These are phyloP conservation scores for Solanum stenotomum DNA, from an alignment of 257 asterid species.

Conservation along the genomic window DNA sequence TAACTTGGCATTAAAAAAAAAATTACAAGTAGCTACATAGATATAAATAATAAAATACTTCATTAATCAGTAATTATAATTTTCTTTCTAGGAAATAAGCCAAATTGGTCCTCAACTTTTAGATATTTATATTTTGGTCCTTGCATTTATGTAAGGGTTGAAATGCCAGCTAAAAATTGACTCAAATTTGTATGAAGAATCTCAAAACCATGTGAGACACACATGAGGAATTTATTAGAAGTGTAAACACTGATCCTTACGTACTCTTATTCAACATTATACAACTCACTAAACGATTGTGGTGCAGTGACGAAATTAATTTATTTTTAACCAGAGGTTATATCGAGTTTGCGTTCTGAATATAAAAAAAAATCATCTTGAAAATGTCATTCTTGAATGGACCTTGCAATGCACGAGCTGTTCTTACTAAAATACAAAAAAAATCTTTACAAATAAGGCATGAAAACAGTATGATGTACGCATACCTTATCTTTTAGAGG, in stretches of 20 bases:
- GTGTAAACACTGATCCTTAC: slow-evolving; percentile 4
- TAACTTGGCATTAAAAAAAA: not conserved
- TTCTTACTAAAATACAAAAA: no score
- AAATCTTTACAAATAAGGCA: not conserved
- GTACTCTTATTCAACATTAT: not conserved
- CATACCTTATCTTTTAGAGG: not conserved
- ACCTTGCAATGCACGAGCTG: fast-evolving
- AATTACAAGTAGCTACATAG: not conserved
- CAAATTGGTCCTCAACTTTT: not conserved
- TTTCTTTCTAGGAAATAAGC: not conserved
- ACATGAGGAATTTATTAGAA: slow-evolving; percentile 7
- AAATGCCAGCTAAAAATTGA: slow-evolving; percentile 28
- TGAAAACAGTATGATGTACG: not conserved
- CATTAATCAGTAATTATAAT: not conserved
- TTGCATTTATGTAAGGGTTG: slow-evolving; percentile 19
- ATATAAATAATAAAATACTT: not conserved
- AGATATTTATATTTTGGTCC: not conserved
- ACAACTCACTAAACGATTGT: fast-evolving
- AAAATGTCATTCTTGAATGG: fast-evolving
- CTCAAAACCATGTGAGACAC: slow-evolving; percentile 22
- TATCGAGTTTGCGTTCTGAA: fast-evolving
- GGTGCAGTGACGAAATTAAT: fast-evolving
- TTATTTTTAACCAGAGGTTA: fast-evolving
- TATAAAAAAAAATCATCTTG: no score
- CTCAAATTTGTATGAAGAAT: slow-evolving; percentile 6